A percentile compares a stretch with the other conserved stretches of the same genome.
These are phyloP conservation scores for Hanseniaspora lindneri DNA, from an alignment of 805 yeast species.

Conservation along the genomic window DNA sequence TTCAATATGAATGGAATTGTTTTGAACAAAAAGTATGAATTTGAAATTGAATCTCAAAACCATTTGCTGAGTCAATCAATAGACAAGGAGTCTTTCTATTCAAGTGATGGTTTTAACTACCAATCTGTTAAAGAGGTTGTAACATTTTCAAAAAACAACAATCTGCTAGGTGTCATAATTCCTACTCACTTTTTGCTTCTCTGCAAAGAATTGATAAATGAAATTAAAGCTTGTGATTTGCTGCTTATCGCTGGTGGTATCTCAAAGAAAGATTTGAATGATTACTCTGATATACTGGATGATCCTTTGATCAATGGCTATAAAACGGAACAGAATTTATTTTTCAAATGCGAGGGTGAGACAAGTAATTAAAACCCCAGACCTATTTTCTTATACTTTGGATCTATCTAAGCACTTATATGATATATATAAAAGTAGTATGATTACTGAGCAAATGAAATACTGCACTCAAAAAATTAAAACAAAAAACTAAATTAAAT, in stretches of 20 bases:
- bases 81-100: slow-evolving; percentile 15
- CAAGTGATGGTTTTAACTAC: slow-evolving; percentile 23
- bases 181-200: slow-evolving; percentile 57
- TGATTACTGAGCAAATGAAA: no score
- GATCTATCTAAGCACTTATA: background rate
- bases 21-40: slow-evolving; percentile 17
- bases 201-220: slow-evolving; percentile 63
- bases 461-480: no score
- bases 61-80: slow-evolving; percentile 18
- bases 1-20: slow-evolving; percentile 64
- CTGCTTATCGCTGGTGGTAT: slow-evolving; percentile 62
- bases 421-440: background rate
- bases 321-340: slow-evolving; percentile 20
- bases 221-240: slow-evolving; percentile 69
- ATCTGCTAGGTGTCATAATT: slow-evolving; percentile 70
- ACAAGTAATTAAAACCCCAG: background rate
- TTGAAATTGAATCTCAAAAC: slow-evolving; percentile 27
- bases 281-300: background rate
- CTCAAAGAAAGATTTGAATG: slow-evolving; percentile 21
- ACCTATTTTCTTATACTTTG: no score
- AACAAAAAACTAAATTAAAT: no score
- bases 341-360: slow-evolving; percentile 18
- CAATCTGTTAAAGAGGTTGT: slow-evolving; percentile 74
- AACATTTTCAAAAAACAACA: slow-evolving; percentile 66
- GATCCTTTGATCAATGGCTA: slow-evolving; percentile 24